A percentile compares a stretch with the other conserved stretches of the same genome.
phyloP scores from a whole-genome alignment of 1,284 basidiomycete species.

The Caloboletus firmus region DNA sequence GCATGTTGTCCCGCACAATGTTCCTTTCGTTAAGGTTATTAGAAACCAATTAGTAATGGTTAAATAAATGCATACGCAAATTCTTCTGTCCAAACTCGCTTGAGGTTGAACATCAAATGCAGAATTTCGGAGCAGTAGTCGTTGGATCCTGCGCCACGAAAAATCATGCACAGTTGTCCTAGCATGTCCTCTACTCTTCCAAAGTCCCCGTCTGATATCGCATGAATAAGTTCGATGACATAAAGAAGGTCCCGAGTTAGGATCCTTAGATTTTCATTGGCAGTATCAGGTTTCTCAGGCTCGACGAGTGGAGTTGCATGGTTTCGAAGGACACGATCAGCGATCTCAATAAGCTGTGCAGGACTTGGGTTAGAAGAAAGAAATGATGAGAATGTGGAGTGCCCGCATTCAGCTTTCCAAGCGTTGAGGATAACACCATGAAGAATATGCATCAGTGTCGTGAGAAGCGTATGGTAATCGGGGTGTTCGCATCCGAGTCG shows the following conservation, averaged over 20 bases:
- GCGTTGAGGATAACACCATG: neutral
- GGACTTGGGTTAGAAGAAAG: neutral
- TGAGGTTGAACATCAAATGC: constrained; percentile 20
- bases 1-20: constrained; percentile 1
- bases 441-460: neutral
- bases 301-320: neutral
- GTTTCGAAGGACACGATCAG: neutral
- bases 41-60: neutral
- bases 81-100: neutral
- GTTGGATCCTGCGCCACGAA: constrained; percentile 30
- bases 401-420: neutral
- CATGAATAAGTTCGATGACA: constrained; percentile 19
- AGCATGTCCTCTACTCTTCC: constrained; percentile 34
- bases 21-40: neutral
- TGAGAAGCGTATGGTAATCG: neutral
- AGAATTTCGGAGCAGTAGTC: constrained; percentile 36
- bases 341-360: neutral
- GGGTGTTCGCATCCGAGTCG: neutral
- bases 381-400: neutral
- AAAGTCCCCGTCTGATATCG: constrained; percentile 32
- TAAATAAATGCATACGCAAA: no score
- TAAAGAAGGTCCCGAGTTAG: neutral
- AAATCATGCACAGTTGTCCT: constrained; percentile 27
- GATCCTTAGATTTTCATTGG: neutral
- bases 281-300: neutral